Evolutionary conservation across 1,284 basidiomycete species (phyloP).

Genomic region (Cryptococcus sp.): DNA sequence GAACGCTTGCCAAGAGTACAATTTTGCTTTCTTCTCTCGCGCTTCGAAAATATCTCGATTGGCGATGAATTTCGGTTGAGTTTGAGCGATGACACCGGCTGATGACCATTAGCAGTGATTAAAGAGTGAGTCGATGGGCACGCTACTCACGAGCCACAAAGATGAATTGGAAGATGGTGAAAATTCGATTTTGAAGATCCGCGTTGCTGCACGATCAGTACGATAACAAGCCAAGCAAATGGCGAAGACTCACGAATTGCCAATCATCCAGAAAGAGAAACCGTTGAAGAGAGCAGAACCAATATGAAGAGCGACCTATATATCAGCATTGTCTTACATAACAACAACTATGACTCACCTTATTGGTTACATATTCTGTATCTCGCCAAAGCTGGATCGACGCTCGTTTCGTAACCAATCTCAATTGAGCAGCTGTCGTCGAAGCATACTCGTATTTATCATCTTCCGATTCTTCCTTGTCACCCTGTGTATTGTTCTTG

Average conservation of each 20-base stretch:
- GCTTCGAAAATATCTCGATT: conserved; percentile 45
- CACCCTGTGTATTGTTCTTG: conserved; percentile 15
- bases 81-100: conserved; percentile 43
- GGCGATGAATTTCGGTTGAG: conserved; percentile 47
- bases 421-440: conserved; percentile 29
- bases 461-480: conserved; percentile 10
- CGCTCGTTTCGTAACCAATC: conserved; percentile 33
- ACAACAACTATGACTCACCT: conserved; percentile 15
- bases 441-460: conserved; percentile 38
- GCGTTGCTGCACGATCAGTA: background rate
- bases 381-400: conserved; percentile 37
- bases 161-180: conserved; percentile 43
- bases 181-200: conserved; percentile 31
- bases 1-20: conserved; percentile 43
- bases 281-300: conserved; percentile 39
- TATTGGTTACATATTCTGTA: conserved; percentile 43
- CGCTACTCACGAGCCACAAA: conserved; percentile 37
- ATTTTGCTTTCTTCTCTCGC: conserved; percentile 42
- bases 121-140: background rate
- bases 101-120: background rate
- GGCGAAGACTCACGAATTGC: conserved; percentile 14
- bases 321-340: background rate
- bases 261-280: conserved; percentile 41
- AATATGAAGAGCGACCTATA: conserved; percentile 11
- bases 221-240: background rate